phyloP scores from a whole-genome alignment of 192 early-diverging fungal species.

The Nowakowskiella sp. region DNA sequence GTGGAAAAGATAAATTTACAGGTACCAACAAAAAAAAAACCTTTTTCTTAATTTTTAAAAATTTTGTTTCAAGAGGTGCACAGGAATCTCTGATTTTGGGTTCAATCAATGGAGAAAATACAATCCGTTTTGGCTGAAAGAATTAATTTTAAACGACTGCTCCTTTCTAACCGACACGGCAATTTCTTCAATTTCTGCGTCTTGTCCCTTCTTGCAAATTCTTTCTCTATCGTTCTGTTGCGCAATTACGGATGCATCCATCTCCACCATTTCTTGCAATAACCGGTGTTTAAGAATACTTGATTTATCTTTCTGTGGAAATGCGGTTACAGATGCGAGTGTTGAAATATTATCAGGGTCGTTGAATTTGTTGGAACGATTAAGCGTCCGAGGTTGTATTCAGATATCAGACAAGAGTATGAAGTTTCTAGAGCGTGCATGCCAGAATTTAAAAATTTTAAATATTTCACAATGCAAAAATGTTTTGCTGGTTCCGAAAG shows the following conservation, averaged over 20 bases:
- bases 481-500: too few species aligned
- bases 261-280: constrained; percentile 25
- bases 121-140: constrained; percentile 33
- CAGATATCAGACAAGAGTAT: constrained; percentile 33
- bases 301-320: constrained; percentile 65
- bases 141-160: constrained; percentile 63
- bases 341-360: constrained; percentile 32
- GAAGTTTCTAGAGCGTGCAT: constrained; percentile 4
- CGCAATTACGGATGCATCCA: constrained; percentile 54
- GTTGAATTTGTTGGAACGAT: constrained; percentile 27
- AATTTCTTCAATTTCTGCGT: constrained; percentile 39
- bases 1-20: constrained; percentile 61
- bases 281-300: constrained; percentile 42
- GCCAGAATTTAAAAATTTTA: background rate
- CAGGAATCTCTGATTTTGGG: constrained; percentile 54
- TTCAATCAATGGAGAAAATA: background rate
- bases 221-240: constrained; percentile 71
- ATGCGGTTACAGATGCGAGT: constrained; percentile 59
- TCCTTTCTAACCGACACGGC: constrained; percentile 66
- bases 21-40: too few species aligned
- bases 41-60: too few species aligned
- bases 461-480: constrained; percentile 10
- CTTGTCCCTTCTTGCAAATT: constrained; percentile 44
- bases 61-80: too few species aligned
- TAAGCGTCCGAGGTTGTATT: constrained; percentile 50